Evolutionary conservation across 2,329 filamentous ascomycete species (phyloP).

Genomic region (Hypomyces rosellus): DNA sequence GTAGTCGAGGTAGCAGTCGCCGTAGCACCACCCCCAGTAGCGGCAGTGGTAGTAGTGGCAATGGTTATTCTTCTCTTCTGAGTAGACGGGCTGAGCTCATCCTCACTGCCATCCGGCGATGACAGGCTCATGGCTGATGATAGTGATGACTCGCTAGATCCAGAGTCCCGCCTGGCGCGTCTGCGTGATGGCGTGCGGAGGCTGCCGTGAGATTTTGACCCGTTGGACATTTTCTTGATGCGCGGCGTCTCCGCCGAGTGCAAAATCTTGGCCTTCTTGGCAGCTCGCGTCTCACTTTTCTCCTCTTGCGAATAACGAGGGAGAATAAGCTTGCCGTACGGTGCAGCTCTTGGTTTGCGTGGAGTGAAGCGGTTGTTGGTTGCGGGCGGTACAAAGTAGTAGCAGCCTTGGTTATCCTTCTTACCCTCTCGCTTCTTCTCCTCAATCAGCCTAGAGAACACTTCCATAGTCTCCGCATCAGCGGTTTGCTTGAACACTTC

Average conservation of each 20-base stretch:
- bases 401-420: slow-evolving; percentile 43
- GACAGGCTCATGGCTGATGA: slow-evolving; percentile 34
- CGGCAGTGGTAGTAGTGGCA: slow-evolving; percentile 11
- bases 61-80: slow-evolving; percentile 19
- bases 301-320: slow-evolving; percentile 28
- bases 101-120: slow-evolving; percentile 30
- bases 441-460: slow-evolving; percentile 46
- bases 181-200: slow-evolving; percentile 31
- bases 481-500: slow-evolving; percentile 53
- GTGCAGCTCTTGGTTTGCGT: slow-evolving; percentile 41
- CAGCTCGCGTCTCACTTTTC: slow-evolving; percentile 21
- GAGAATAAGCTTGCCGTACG: slow-evolving; percentile 41
- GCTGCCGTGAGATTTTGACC: slow-evolving; percentile 8
- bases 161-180: slow-evolving; percentile 30
- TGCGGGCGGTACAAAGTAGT: slow-evolving; percentile 48
- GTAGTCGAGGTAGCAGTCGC: slow-evolving; percentile 12
- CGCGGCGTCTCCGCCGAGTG: slow-evolving; percentile 14
- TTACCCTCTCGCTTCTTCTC: slow-evolving; percentile 53
- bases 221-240: slow-evolving; percentile 10
- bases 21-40: slow-evolving; percentile 15
- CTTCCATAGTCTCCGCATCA: slow-evolving; percentile 42
- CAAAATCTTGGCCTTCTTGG: slow-evolving; percentile 32
- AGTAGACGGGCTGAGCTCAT: slow-evolving; percentile 21
- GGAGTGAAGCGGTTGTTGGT: slow-evolving; percentile 36
- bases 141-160: slow-evolving; percentile 38